Conservation (phyloP, 2,329 filamentous ascomycete genomes). For the Pseudogymnoascus sp. region DNA sequence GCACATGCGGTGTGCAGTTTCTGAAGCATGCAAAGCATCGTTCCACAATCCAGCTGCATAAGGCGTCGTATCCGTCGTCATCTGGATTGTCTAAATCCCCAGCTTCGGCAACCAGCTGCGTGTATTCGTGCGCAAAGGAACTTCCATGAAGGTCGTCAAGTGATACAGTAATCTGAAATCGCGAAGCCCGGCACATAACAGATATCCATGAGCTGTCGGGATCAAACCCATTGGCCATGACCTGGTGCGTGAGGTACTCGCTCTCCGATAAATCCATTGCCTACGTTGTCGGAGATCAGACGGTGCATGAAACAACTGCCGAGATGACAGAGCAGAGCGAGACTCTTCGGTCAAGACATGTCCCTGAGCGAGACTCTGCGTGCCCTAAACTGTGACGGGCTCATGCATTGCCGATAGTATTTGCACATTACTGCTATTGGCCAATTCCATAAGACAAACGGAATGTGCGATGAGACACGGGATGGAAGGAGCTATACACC, state of each 20-base stretch:
- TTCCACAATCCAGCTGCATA: slow-evolving; percentile 15
- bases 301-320: not conserved
- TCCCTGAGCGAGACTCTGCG: not conserved
- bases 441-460: not conserved
- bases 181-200: slow-evolving; percentile 13
- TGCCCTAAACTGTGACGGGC: not conserved
- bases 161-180: slow-evolving; percentile 14
- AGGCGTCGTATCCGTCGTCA: slow-evolving; percentile 15
- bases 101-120: slow-evolving; percentile 13
- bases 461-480: not conserved
- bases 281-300: not conserved
- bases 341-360: not conserved
- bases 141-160: slow-evolving; percentile 12
- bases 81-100: slow-evolving; percentile 11
- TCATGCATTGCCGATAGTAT: not conserved
- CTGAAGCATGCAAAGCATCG: slow-evolving; percentile 16
- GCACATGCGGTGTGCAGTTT: slow-evolving; percentile 13
- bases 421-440: not conserved
- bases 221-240: slow-evolving; percentile 13
- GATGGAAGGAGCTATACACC: not conserved
- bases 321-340: not conserved
- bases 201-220: slow-evolving; percentile 13
- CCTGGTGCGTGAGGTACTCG: slow-evolving; percentile 7
- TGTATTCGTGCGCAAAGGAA: slow-evolving; percentile 14
- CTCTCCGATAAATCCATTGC: slow-evolving; percentile 12